A percentile compares a stretch with the other conserved stretches of the same genome.
These are phyloP conservation scores for Pestalotiopsis sp. DNA, from an alignment of 2,329 filamentous ascomycete genomes.

Conservation along the genomic window DNA sequence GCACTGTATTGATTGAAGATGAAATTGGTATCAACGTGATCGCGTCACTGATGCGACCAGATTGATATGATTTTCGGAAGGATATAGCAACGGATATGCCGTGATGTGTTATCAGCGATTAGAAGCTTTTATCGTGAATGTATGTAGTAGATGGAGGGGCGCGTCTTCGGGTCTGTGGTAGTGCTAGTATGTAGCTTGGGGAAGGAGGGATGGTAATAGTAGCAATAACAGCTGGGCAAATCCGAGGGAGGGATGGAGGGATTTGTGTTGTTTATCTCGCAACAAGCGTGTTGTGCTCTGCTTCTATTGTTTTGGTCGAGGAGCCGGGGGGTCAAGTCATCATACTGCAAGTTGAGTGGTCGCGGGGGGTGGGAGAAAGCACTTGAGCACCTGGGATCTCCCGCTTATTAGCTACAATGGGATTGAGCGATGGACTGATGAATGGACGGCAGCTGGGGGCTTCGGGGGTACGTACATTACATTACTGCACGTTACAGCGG, in stretches of 20 bases:
- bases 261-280: background rate
- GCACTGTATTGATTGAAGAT: slow-evolving; percentile 1
- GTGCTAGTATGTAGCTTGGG: background rate
- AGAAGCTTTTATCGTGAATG: slow-evolving; percentile 1
- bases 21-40: slow-evolving; percentile 27
- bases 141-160: slow-evolving; percentile 18
- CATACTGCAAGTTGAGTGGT: background rate
- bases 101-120: slow-evolving; percentile 16
- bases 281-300: background rate
- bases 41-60: slow-evolving; percentile 34
- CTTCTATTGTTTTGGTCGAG: background rate
- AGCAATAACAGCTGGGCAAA: background rate
- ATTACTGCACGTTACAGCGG: background rate
- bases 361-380: background rate
- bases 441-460: background rate
- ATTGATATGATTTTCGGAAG: slow-evolving; percentile 25
- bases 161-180: slow-evolving; percentile 4
- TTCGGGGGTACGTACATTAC: background rate
- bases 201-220: background rate
- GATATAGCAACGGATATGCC: slow-evolving; percentile 19
- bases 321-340: background rate
- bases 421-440: background rate
- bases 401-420: background rate
- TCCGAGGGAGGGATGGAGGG: background rate
- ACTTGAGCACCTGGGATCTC: background rate